Evolutionary conservation across 495 filamentous ascomycete genomes (phyloP), one percentile per base, ranked within the genome.

Genomic region (Chaetomidium leptoderma): DNA sequence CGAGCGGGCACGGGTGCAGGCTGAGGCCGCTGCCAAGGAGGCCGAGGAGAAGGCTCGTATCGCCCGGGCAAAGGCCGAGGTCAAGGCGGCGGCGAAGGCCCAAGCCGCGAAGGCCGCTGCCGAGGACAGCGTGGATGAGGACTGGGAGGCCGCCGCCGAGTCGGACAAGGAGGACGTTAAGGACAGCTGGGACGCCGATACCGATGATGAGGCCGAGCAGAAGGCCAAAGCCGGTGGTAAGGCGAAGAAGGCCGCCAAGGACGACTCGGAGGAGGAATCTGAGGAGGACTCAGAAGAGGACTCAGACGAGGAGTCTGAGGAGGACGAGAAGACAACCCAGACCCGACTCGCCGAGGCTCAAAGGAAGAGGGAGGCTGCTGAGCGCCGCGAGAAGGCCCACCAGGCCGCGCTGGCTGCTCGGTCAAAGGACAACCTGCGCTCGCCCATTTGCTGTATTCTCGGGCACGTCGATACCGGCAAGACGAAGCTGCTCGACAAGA

Each of bases 401-500:
- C 88, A 96, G 70, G 92, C 91, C 53, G 93, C 93, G 24, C 67
- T 97, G 69, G 91, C 91, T 36, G 93, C 92, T 55, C 82, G 92
- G 52, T 97, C 92, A 0, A 90, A 89, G 75, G 90, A 97, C 66
- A 84, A 99, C 71, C 86, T 99, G 27, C 89, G 95, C 33, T 97
- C 92, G 49, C 93, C 93, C 35, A 99, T 99, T 72, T 99, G 95
- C 78, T 97, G 92, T 86, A 97, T 99, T 81, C 83, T 99, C 47
- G 95, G 95, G 59, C 95, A 99, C 81, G 95, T 99, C 80, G 95
- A 99, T 84, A 99, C 95, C 37, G 95, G 95, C 66, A 99, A 99
- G 80, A 99, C 95, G 19, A 99, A 99, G 77, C 77, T 99, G 56
- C 80, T 99, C 52, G 95, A 99, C 79, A 97, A 97, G 78, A 92